Base-by-base conservation (phyloP, 1,139 yeast species). In the Hemisphaericaspora lyxosophila region DNA sequence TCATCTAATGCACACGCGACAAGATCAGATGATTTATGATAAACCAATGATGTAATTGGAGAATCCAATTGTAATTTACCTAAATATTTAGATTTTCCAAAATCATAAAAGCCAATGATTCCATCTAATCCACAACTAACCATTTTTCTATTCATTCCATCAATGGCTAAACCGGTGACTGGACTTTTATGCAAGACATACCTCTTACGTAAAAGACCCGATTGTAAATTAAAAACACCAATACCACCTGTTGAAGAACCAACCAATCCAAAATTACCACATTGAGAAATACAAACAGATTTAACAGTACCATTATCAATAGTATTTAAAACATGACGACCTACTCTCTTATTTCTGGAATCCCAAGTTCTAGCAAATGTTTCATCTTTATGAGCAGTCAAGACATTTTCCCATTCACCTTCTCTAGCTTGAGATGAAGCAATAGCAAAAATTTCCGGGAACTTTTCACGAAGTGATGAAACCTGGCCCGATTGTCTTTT, bases 241-340 rank as follows among this genome's bases (percentile, higher is more conserved):
- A 92, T 83, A n/a, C 87, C 83, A 47, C 99, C 99, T 29, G 69
- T 64, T 2, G 92, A 75, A 4, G 97, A 88, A n/a, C 97, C 99
- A 17, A 94, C 85, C 34, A 92, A 65, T 1, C 85, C 97, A 63
- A 94, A 94, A 59, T 94, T 94, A 27, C 98, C 98, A 73, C 99
- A 94, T 43, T 82, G 86, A 0, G 97, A 85, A 24, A 92, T 77
- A 17, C 85, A 76, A 7, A 88, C 94, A 20, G 85, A 62, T 54
- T 84, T 86, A n/a, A 80, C 95, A n/a, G 78, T 57, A 1, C 95
- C 90, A 4, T 75, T 81, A 60, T 94, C 98, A 12, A 78, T 75
- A 2, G 97, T 86, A 4, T 69, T 60, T 32, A 94, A 66, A 33
- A 70, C 72, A 68, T 82, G 78, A 44, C 82, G 75, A 14, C 97